Base-by-base conservation (phyloP, 495 filamentous ascomycete species). In the Lentithecium fluviatile region DNA sequence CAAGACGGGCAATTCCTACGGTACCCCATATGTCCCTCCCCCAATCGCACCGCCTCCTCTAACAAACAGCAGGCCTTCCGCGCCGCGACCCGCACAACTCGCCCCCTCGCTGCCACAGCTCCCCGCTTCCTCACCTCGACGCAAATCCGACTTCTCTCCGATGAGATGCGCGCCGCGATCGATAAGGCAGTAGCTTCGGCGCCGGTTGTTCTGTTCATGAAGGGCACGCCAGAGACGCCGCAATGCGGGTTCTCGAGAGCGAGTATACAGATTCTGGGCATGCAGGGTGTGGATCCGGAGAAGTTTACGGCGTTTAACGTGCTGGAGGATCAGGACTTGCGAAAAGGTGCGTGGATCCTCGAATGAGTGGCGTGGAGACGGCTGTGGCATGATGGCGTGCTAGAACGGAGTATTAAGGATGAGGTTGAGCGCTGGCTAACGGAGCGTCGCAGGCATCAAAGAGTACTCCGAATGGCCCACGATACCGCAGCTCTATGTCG, bases 391-490 rank as follows among this genome's bases (percentile, higher is more conserved):
- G n/a, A 15, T 21, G 10, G 12, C 11, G 59, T 40, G 12, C 6
- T 25, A 24, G 26, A 32, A 4, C 26, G 23, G 20, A 51, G 25
- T 12, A 10, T 6, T 6, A 55, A 24, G 29, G 20, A 13, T 52
- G 49, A 13, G 15, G 24, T 19, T 29, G 12, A 38, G 15, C 12
- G 52, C 25, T 68, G 52, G 67, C 59, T 63, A 52, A 62, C 20
- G 26, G 5, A 52, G 56, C 52, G 32, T 45, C 45, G 56, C 56
- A 96, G 92, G 95, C 42, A 93, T 98, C 74, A 98, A 98, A 73
- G 92, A 98, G 72, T 98, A 90, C 79, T 95, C 91, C 4, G 93
- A 96, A 70, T 98, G 94, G 94, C 94, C 94, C 8, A 98, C 94
- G 21, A 97, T 98, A 72, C 94, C 94, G 0, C 94, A 97, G 73